A percentile compares a stretch with the other conserved stretches of the same genome.
Conservation (phyloP, 2,329 filamentous ascomycete species). For the Lasiodiplodia citricola region DNA sequence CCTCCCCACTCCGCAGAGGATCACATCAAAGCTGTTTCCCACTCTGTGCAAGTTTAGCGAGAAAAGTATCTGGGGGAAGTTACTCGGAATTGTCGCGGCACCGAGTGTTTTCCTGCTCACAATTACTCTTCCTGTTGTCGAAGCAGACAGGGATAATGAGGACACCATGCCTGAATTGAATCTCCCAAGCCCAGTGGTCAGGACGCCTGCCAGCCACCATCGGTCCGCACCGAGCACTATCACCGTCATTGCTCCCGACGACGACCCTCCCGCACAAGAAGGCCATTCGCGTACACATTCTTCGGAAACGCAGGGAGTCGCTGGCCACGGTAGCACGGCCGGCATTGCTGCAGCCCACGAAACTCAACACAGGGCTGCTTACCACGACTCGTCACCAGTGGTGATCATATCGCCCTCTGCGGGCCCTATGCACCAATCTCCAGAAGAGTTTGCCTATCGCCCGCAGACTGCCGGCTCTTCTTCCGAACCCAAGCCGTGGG, state of each 20-base stretch:
- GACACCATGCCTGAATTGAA: slow-evolving; percentile 34
- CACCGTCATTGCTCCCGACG: slow-evolving; percentile 26
- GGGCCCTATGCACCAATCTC: slow-evolving; percentile 40
- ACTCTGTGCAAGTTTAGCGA: slow-evolving; percentile 81
- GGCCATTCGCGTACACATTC: neutral
- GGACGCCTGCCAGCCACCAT: neutral
- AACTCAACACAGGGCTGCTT: slow-evolving; percentile 4
- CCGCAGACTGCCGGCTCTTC: slow-evolving; percentile 28
- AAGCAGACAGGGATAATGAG: slow-evolving; percentile 61
- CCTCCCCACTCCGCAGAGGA: slow-evolving; percentile 72
- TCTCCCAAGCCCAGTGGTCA: slow-evolving; percentile 32
- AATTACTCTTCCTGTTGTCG: slow-evolving; percentile 88
- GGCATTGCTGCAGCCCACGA: slow-evolving; percentile 18
- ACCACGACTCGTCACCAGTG: slow-evolving; percentile 25
- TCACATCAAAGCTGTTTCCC: slow-evolving; percentile 81
- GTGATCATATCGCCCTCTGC: slow-evolving; percentile 40
- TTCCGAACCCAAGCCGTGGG: slow-evolving; percentile 67
- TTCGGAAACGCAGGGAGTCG: neutral
- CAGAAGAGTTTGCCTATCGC: slow-evolving; percentile 39
- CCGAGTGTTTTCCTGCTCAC: slow-evolving; percentile 90
- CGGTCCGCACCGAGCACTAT: slow-evolving; percentile 25
- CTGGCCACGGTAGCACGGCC: slow-evolving; percentile 15
- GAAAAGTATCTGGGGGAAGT: slow-evolving; percentile 83
- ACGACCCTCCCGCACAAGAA: neutral
- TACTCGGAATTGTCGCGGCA: slow-evolving; percentile 81